Evolutionary conservation across 2,329 filamentous ascomycete genomes (phyloP), one percentile per base, ranked within the genome.

Genomic region (Basipetospora sp.): DNA sequence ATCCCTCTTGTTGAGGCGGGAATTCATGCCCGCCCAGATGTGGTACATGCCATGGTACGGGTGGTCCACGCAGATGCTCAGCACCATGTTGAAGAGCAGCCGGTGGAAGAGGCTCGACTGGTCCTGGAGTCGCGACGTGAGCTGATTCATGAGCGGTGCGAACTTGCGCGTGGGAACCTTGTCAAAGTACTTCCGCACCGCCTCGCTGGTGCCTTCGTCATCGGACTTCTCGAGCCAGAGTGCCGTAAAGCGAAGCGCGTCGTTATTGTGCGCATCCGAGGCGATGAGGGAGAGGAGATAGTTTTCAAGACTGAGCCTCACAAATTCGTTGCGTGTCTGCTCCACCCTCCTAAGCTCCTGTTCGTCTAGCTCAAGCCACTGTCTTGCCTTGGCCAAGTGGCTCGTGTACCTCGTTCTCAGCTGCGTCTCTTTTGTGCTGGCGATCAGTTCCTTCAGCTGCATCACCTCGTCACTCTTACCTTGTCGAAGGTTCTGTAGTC

Each of bases 11-110:
- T 78, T 76, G 36, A 69, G 71, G 42, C 76, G 78, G 37, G 71
- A 75, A 48, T 77, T 81, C 31, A 74, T 77, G 16, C 80, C 78
- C 3, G 87, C 83, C 65, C 88, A 94, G 30, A 98, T 84, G 48
- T 96, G 87, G 53, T 98, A 93, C 77, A 96, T 88, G 34, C 86
- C 86, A 53, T 98, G 92, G 54, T 87, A 94, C 0, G 90, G 92
- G 57, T 99, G 90, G 41, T 98, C 86, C 9, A 72, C 67, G 51
- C 88, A 96, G 39, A 98, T 94, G 8, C 77, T 77, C 50, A 77
- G 74, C 4, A 96, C 77, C 14, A 98, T 62, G 2, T 67, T 64
- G 36, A 75, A 72, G 2, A 99, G 64, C 1, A 88, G 65, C 29
- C 64, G 67, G 50, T 98, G 90, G 50, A 99, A 98, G 0, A 64